Evolutionary conservation across 192 early-diverging fungal genomes (phyloP).

Genomic region (Backusella australiensis): DNA sequence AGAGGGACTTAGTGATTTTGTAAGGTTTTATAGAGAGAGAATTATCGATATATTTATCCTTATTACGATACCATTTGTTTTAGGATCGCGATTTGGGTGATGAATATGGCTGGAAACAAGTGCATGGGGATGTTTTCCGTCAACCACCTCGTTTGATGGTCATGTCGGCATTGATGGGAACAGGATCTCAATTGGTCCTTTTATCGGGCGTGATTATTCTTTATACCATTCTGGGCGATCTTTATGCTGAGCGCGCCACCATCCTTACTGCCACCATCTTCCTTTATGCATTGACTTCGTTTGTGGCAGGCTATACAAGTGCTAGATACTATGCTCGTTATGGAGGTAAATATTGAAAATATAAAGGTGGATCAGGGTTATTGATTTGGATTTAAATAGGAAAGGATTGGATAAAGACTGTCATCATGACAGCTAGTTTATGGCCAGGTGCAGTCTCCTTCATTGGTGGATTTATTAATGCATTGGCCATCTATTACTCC

Average conservation of each 20-base stretch:
- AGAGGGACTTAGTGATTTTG: conserved; percentile 64
- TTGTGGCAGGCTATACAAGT: conserved; percentile 65
- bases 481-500: conserved; percentile 67
- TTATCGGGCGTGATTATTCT: conserved; percentile 52
- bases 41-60: neutral
- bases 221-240: conserved; percentile 55
- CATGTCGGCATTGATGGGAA: conserved; percentile 69
- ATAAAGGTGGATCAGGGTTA: too few species aligned
- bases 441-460: conserved; percentile 61
- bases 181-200: conserved; percentile 57
- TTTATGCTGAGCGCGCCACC: conserved; percentile 66
- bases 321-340: conserved; percentile 66
- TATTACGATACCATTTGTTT: neutral
- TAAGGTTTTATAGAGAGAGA: conserved; percentile 26
- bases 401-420: conserved; percentile 62
- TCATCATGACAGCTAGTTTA: conserved; percentile 66
- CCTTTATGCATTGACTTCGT: conserved; percentile 71
- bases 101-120: conserved; percentile 89
- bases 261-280: conserved; percentile 79
- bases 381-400: conserved; percentile 31
- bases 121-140: conserved; percentile 86
- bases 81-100: conserved; percentile 70
- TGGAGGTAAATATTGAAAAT: conserved; percentile 41
- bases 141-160: conserved; percentile 60
- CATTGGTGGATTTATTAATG: conserved; percentile 61